phyloP scores from a whole-genome alignment of 2,329 filamentous ascomycete species.

The Pseudogymnoascus sp. region DNA sequence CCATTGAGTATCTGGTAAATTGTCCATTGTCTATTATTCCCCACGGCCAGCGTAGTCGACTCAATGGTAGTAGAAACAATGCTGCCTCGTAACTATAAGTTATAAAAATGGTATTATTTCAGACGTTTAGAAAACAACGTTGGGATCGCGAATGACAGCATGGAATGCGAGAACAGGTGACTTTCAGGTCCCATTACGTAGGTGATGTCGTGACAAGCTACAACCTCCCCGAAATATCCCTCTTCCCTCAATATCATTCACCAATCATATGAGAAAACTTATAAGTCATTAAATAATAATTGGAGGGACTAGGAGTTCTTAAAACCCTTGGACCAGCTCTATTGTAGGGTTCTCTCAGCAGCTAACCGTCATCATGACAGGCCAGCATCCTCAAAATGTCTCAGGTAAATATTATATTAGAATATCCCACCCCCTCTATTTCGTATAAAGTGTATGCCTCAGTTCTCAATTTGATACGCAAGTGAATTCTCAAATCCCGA shows the following conservation, averaged over 20 bases:
- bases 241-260: neutral
- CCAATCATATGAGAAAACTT: neutral
- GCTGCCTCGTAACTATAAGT: neutral
- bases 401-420: neutral
- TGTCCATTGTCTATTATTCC: slow-evolving; percentile 5
- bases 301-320: neutral
- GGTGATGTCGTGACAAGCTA: neutral
- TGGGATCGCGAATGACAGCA: neutral
- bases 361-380: neutral
- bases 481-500: neutral
- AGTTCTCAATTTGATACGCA: neutral
- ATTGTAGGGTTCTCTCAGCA: neutral
- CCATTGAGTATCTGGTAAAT: neutral
- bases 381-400: neutral
- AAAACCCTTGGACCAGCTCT: neutral
- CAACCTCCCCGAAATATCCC: neutral
- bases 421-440: neutral
- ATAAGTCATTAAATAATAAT: neutral
- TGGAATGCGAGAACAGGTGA: neutral
- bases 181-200: neutral
- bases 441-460: neutral
- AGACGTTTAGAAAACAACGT: neutral
- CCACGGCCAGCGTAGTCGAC: neutral
- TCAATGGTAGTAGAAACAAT: neutral
- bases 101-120: neutral